Evolutionary conservation across 2,329 filamentous ascomycete genomes (phyloP).

Genomic region (Diaporthe vexans): DNA sequence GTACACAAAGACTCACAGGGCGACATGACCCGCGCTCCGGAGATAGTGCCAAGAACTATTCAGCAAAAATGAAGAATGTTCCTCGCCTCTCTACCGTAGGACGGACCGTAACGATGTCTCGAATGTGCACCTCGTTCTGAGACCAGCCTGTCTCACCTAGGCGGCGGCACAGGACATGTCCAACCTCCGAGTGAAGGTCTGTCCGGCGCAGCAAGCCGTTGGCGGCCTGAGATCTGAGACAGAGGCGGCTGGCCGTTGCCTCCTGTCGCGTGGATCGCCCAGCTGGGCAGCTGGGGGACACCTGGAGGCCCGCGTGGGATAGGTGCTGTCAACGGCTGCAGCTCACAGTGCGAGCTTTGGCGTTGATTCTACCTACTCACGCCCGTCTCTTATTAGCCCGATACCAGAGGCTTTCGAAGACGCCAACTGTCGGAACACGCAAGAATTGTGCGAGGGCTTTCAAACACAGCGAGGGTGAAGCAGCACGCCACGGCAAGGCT

Average conservation of each 20-base stretch:
- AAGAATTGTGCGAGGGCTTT: not conserved
- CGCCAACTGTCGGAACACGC: not conserved
- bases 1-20: not conserved
- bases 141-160: constrained; percentile 16
- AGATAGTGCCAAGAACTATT: too few species aligned
- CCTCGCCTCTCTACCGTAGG: not conserved
- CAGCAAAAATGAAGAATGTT: not conserved
- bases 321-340: constrained; percentile 4
- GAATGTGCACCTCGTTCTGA: not conserved
- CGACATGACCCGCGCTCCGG: not conserved
- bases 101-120: not conserved
- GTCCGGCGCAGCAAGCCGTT: constrained; percentile 24
- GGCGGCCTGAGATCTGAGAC: not conserved
- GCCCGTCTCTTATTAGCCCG: not conserved
- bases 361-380: not conserved
- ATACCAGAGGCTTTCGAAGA: not conserved
- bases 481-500: not conserved
- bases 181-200: not conserved
- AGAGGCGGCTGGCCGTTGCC: constrained; percentile 12
- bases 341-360: not conserved
- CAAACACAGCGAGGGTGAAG: not conserved
- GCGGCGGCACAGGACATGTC: not conserved
- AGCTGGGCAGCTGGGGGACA: not conserved
- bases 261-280: constrained; percentile 5
- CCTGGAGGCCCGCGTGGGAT: not conserved